phyloP scores from a whole-genome alignment of 2,329 filamentous ascomycete genomes.

The Botryotinia convoluta region DNA sequence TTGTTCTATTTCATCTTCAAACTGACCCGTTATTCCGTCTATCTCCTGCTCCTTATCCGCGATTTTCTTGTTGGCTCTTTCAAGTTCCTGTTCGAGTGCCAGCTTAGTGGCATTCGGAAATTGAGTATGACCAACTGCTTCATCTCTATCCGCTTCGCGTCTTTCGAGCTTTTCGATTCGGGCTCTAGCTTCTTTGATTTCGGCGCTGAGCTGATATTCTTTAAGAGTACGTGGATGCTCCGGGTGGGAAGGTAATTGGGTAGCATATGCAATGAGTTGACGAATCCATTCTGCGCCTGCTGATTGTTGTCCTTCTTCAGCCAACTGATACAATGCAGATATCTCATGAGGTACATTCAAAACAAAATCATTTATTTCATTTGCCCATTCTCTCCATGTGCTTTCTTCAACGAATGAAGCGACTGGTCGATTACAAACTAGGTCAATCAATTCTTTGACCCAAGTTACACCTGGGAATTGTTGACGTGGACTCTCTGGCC shows the following conservation, averaged over 20 bases:
- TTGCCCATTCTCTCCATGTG: background rate
- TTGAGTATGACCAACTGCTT: background rate
- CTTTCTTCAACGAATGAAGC: background rate
- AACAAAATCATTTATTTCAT: background rate
- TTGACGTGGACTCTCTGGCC: background rate
- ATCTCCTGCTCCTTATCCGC: background rate
- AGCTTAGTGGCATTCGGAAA: background rate
- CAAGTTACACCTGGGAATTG: conserved; percentile 9
- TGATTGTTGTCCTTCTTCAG: background rate
- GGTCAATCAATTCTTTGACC: background rate
- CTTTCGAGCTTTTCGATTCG: background rate
- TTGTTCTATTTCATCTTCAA: conserved; percentile 10
- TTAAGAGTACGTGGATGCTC: background rate
- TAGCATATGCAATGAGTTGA: conserved; percentile 4
- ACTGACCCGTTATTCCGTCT: background rate
- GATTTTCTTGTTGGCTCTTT: background rate
- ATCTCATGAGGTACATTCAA: background rate
- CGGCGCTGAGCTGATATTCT: background rate
- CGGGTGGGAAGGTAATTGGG: background rate
- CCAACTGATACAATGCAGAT: background rate
- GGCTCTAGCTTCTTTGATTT: background rate
- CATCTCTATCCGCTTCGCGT: background rate
- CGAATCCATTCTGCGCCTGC: conserved; percentile 16
- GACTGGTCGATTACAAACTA: background rate
- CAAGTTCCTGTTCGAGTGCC: background rate